These are phyloP conservation scores for Trichoderma pleuroti DNA, from an alignment of 2,329 filamentous ascomycete genomes.

Conservation along the genomic window DNA sequence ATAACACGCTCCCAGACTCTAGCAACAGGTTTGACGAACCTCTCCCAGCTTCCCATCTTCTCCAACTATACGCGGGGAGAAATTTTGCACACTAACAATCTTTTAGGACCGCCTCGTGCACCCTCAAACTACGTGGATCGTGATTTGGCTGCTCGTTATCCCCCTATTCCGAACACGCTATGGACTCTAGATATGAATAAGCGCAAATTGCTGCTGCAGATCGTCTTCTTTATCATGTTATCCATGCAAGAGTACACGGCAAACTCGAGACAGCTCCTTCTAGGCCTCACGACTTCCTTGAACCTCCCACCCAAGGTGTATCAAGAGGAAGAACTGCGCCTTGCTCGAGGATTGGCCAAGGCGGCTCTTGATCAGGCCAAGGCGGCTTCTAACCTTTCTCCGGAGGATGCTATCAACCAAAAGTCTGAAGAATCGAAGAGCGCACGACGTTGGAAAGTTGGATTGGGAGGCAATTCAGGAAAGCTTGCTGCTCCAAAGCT, in stretches of 20 bases:
- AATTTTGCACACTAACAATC: background rate
- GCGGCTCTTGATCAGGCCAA: conserved; percentile 67
- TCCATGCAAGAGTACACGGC: conserved; percentile 75
- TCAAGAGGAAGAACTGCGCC: conserved; percentile 67
- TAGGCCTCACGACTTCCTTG: conserved; percentile 67
- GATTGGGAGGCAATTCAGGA: conserved; percentile 44
- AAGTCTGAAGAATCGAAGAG: conserved; percentile 59
- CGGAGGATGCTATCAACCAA: conserved; percentile 30
- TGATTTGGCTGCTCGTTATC: conserved; percentile 49
- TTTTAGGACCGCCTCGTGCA: conserved; percentile 38
- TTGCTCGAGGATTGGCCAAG: conserved; percentile 70
- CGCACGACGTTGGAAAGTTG: conserved; percentile 70
- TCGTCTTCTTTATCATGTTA: conserved; percentile 67
- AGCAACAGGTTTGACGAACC: conserved; percentile 34
- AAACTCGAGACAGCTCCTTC: conserved; percentile 67
- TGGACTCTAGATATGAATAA: conserved; percentile 58
- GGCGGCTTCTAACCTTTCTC: conserved; percentile 55
- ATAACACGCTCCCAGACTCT: conserved; percentile 30
- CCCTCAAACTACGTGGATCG: conserved; percentile 45
- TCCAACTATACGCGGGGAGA: background rate
- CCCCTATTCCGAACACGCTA: conserved; percentile 59
- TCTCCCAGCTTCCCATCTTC: background rate
- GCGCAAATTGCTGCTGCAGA: conserved; percentile 66
- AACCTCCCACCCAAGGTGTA: conserved; percentile 63
- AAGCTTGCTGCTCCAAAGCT: conserved; percentile 76